Conservation (phyloP, 129 eudicot species). For the Helichrysum umbraculigerum region DNA sequence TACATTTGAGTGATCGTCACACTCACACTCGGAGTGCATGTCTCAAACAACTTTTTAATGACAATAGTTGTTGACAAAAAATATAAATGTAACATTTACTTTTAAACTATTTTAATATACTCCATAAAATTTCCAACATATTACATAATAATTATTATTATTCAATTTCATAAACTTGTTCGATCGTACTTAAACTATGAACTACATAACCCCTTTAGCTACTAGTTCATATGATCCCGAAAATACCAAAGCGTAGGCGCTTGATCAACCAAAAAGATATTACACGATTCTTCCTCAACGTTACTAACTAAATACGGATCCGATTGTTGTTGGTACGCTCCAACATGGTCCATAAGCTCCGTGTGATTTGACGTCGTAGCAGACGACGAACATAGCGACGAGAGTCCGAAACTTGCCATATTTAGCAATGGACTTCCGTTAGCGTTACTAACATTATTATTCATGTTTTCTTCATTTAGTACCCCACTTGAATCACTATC, state of each 20-base stretch:
- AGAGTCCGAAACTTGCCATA: conserved; percentile 24
- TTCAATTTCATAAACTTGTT: conserved; percentile 24
- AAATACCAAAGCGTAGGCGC: conserved; percentile 60
- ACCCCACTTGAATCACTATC: conserved; percentile 53
- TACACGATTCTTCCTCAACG: conserved; percentile 51
- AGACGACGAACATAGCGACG: conserved; percentile 29
- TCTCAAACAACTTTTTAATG: neutral
- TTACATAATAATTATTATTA: conserved; percentile 27
- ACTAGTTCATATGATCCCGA: conserved; percentile 45
- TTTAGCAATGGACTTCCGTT: conserved; percentile 21
- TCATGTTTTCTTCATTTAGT: conserved; percentile 42
- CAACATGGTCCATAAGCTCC: conserved; percentile 29
- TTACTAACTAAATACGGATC: conserved; percentile 37
- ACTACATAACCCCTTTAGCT: conserved; percentile 12
- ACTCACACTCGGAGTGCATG: neutral
- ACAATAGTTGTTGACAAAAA: neutral
- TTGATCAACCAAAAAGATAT: conserved; percentile 65
- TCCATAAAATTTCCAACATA: conserved; percentile 21
- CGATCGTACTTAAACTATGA: neutral
- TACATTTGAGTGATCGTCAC: neutral
- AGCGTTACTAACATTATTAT: conserved; percentile 17
- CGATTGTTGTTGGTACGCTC: conserved; percentile 36
- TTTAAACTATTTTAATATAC: conserved; percentile 21
- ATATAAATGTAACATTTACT: neutral
- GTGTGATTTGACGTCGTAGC: conserved; percentile 25